These are phyloP conservation scores for Phytophthora sansomeana DNA, from an alignment of 352 stramenopile species.

Conservation along the genomic window DNA sequence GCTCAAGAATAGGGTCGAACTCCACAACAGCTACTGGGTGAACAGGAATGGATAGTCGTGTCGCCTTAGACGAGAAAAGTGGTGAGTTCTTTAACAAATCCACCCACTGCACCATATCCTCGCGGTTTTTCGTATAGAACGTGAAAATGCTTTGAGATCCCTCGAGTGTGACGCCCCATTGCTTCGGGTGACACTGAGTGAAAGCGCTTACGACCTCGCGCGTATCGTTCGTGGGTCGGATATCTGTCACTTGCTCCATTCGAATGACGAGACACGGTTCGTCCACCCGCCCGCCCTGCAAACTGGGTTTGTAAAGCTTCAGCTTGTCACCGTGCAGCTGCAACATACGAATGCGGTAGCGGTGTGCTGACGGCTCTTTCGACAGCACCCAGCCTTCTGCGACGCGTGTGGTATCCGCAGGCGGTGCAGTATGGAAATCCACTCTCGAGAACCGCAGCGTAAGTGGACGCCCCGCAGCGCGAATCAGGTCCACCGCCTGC, in stretches of 20 bases:
- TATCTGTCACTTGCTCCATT: conserved; percentile 88
- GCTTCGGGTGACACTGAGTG: conserved; percentile 87
- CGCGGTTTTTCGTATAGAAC: conserved; percentile 81
- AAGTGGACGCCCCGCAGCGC: conserved; percentile 68
- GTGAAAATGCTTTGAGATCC: conserved; percentile 85
- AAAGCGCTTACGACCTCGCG: conserved; percentile 78
- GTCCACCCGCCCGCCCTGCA: conserved; percentile 77
- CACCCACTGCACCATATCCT: conserved; percentile 88
- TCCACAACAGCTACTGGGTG: conserved; percentile 83
- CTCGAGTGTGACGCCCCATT: conserved; percentile 87
- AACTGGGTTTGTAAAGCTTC: conserved; percentile 87
- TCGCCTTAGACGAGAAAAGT: conserved; percentile 65
- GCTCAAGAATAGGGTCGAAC: conserved; percentile 72
- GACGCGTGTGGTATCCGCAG: conserved; percentile 50
- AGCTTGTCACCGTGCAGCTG: conserved; percentile 83
- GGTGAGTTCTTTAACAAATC: conserved; percentile 90
- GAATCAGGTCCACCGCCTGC: conserved; percentile 80
- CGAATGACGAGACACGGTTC: conserved; percentile 75
- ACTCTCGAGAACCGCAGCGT: conserved; percentile 87
- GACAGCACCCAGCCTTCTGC: conserved; percentile 88
- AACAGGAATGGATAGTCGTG: conserved; percentile 79
- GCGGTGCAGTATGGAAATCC: conserved; percentile 48
- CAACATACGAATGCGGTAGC: conserved; percentile 85
- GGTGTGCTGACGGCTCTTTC: conserved; percentile 79
- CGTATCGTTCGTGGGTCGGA: conserved; percentile 85